phyloP scores from a whole-genome alignment of 139 green algal genomes.

The Gonium pectorale region DNA sequence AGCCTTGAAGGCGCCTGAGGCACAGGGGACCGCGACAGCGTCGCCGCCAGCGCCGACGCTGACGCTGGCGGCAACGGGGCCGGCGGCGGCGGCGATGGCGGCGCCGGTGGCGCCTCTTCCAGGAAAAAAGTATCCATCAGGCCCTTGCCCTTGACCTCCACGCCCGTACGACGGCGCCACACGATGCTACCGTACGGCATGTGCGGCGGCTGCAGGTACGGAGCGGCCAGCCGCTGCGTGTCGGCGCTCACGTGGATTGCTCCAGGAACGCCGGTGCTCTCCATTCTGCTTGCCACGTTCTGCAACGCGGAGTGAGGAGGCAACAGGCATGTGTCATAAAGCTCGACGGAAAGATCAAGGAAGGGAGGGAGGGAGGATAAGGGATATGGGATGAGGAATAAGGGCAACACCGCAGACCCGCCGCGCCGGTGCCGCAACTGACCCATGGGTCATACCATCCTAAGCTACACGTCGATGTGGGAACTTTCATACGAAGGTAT shows the following conservation, averaged over 20 bases:
- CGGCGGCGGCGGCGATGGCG: neutral
- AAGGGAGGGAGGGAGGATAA: neutral
- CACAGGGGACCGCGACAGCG: too few relatives aligned
- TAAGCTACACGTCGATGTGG: too few relatives aligned
- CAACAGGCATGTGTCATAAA: neutral
- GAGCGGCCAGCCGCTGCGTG: slow-evolving; percentile 27
- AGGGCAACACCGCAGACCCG: too few relatives aligned
- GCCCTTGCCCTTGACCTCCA: slow-evolving; percentile 46
- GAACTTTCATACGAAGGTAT: too few relatives aligned
- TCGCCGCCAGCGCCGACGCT: too few relatives aligned
- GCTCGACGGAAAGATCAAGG: too few relatives aligned
- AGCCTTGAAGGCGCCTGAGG: too few relatives aligned
- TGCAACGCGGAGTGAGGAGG: neutral
- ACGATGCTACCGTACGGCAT: neutral
- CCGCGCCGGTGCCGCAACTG: too few relatives aligned
- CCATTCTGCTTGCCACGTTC: slow-evolving; percentile 40
- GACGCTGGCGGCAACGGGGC: neutral
- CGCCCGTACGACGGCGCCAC: slow-evolving; percentile 1
- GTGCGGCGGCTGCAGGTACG: too few relatives aligned
- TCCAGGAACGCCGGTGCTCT: slow-evolving; percentile 26
- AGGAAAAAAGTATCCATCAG: slow-evolving; percentile 32
- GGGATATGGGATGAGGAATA: neutral
- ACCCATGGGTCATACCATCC: too few relatives aligned
- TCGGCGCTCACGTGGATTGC: slow-evolving; percentile 39
- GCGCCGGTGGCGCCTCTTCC: too few relatives aligned